A percentile compares a stretch with the other conserved stretches of the same genome.
Evolutionary conservation across 495 filamentous ascomycete species (phyloP).

Genomic region (Penicillium macrosclerotiorum): DNA sequence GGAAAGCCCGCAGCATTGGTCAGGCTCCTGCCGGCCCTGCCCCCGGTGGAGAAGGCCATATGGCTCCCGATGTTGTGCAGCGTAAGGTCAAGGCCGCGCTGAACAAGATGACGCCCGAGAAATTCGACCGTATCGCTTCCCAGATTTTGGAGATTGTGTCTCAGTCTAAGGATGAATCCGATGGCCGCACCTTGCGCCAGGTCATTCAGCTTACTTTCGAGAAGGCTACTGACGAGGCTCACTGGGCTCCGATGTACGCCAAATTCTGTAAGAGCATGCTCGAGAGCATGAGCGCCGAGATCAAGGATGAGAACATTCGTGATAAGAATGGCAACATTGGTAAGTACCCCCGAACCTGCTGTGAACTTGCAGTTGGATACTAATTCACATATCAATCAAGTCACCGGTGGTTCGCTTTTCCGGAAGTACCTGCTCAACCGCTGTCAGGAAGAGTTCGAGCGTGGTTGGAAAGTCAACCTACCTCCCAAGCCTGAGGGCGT

Average conservation of each 20-base stretch:
- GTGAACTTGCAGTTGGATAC: not conserved
- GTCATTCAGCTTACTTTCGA: constrained; percentile 99
- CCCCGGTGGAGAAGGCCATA: constrained; percentile 53
- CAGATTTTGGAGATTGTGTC: constrained; percentile 90
- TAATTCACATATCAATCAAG: constrained; percentile 23
- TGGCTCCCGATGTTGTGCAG: constrained; percentile 92
- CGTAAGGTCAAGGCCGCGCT: constrained; percentile 97
- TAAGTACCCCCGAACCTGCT: too few species aligned
- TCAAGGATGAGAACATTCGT: constrained; percentile 88
- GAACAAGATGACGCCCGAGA: constrained; percentile 99
- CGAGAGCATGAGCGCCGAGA: constrained; percentile 89
- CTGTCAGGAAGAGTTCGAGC: constrained; percentile 98
- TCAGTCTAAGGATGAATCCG: constrained; percentile 92
- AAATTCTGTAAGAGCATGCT: constrained; percentile 98
- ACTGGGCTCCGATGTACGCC: constrained; percentile 99
- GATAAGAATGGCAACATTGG: constrained; percentile 77
- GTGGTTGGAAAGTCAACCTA: constrained; percentile 92
- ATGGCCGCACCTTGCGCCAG: constrained; percentile 92
- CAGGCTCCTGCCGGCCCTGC: constrained; percentile 49
- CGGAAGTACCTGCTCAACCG: constrained; percentile 97
- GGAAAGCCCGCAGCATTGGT: constrained; percentile 81
- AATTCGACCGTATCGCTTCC: constrained; percentile 92
- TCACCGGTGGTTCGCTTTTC: constrained; percentile 91
- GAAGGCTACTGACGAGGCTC: constrained; percentile 97
- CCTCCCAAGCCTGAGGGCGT: constrained; percentile 78